A percentile compares a stretch with the other conserved stretches of the same genome.
Conservation (phyloP, 352 stramenopile genomes). For the Thalassiosira mediterranea region DNA sequence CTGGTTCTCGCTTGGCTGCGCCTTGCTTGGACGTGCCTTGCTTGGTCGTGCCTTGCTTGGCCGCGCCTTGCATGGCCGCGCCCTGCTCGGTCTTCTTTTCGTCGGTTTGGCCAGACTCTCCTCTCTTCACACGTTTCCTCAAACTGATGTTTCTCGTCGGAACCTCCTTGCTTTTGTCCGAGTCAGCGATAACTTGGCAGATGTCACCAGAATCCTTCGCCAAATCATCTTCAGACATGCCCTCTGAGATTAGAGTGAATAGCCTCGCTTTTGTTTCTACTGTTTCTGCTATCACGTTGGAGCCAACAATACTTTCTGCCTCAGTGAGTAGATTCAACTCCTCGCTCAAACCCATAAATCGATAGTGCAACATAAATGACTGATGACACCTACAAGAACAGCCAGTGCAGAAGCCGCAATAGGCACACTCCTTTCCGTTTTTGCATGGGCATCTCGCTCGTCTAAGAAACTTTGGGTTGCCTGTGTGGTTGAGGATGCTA, state of each 20-base stretch:
- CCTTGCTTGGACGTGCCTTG: not conserved
- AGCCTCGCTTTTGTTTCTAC: conserved; percentile 16
- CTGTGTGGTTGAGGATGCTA: conserved; percentile 66
- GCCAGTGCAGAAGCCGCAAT: conserved; percentile 61
- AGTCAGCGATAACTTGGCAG: not conserved
- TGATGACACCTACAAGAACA: conserved; percentile 76
- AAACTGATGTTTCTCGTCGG: too few relatives aligned
- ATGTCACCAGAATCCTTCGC: not conserved
- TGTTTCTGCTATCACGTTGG: conserved; percentile 4
- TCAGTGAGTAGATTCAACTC: conserved; percentile 46
- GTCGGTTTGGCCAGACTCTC: not conserved
- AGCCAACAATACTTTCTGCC: conserved; percentile 46
- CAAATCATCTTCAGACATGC: not conserved
- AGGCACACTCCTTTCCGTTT: conserved; percentile 56
- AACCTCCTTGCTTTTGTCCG: not conserved
- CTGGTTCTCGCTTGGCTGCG: too few relatives aligned
- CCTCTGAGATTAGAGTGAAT: conserved; percentile 5
- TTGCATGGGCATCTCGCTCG: conserved; percentile 62
- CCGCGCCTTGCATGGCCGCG: too few relatives aligned
- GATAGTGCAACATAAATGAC: conserved; percentile 67
- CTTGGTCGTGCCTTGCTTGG: not conserved
- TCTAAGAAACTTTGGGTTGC: conserved; percentile 40
- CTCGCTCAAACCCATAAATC: conserved; percentile 60
- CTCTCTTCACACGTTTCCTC: not conserved
- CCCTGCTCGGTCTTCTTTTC: not conserved